Conservation (phyloP, 495 filamentous ascomycete species). For the Talaromyces trachyspermus region DNA sequence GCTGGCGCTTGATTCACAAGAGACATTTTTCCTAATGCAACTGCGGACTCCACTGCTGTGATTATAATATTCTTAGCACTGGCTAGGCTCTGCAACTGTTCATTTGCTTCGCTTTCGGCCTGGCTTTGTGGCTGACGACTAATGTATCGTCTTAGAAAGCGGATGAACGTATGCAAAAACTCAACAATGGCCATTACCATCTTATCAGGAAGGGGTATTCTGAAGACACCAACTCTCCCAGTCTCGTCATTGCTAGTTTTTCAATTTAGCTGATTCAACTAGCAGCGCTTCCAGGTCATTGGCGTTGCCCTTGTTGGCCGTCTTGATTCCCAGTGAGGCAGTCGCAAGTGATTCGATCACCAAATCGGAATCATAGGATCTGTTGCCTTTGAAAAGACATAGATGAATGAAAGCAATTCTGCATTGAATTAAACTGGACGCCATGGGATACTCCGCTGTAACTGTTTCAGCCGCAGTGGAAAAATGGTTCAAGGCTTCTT, state of each 20-base stretch:
- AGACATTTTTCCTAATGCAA: conserved; percentile 35
- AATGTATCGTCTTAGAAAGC: conserved; percentile 41
- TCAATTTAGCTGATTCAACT: conserved; percentile 52
- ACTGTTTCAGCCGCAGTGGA: conserved; percentile 25
- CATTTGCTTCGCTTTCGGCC: conserved; percentile 22
- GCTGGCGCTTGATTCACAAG: conserved; percentile 29
- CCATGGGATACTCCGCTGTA: conserved; percentile 27
- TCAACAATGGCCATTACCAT: conserved; percentile 22
- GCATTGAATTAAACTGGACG: conserved; percentile 31
- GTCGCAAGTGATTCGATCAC: conserved; percentile 23
- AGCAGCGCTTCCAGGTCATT: conserved; percentile 65
- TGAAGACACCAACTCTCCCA: conserved; percentile 35
- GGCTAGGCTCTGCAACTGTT: conserved; percentile 22
- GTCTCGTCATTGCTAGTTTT: conserved; percentile 52
- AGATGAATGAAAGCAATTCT: conserved; percentile 36
- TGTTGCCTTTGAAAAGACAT: conserved; percentile 21
- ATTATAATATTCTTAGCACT: conserved; percentile 31
- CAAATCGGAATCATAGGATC: conserved; percentile 11
- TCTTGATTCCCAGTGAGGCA: conserved; percentile 42
- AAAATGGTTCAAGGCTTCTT: conserved; percentile 37
- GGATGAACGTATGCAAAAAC: conserved; percentile 33
- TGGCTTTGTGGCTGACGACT: conserved; percentile 25
- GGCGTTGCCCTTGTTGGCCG: conserved; percentile 55
- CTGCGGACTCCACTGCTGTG: conserved; percentile 33
- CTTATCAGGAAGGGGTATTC: conserved; percentile 11